phyloP scores from a whole-genome alignment of 768 basidiomycete genomes.

The Kwoniella bestiolae region DNA sequence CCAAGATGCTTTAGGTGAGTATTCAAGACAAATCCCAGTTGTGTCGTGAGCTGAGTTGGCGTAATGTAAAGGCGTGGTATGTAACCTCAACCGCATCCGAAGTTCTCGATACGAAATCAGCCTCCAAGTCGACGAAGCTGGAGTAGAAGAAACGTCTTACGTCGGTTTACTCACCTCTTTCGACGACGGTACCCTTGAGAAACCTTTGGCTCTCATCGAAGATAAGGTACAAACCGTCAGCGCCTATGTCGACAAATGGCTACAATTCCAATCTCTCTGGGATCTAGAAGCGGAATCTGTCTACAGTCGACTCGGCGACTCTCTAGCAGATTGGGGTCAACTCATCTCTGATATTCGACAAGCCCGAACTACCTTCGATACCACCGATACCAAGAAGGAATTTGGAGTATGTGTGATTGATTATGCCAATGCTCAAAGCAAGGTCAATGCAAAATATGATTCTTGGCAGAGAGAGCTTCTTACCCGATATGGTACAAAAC shows the following conservation, averaged over 20 bases:
- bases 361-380: conserved; percentile 94
- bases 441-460: conserved; percentile 98
- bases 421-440: conserved; percentile 95
- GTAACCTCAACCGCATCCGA: conserved; percentile 82
- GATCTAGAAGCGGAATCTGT: conserved; percentile 97
- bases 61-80: conserved; percentile 91
- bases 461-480: conserved; percentile 96
- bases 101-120: conserved; percentile 97
- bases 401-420: conserved; percentile 95
- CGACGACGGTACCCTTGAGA: conserved; percentile 72
- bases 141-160: conserved; percentile 73
- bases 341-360: conserved; percentile 96
- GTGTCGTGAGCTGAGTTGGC: too few species aligned
- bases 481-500: conserved; percentile 85
- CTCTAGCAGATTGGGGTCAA: conserved; percentile 90
- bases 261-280: conserved; percentile 98
- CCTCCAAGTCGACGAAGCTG: conserved; percentile 76
- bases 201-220: conserved; percentile 85
- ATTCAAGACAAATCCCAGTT: too few species aligned
- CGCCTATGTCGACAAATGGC: conserved; percentile 95
- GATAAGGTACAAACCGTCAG: conserved; percentile 73
- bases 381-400: conserved; percentile 84
- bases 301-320: conserved; percentile 87
- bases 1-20: conserved; percentile 81
- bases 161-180: conserved; percentile 78